Base-by-base conservation (phyloP, 75 land plant species). In the Chamaecyparis obtusa region DNA sequence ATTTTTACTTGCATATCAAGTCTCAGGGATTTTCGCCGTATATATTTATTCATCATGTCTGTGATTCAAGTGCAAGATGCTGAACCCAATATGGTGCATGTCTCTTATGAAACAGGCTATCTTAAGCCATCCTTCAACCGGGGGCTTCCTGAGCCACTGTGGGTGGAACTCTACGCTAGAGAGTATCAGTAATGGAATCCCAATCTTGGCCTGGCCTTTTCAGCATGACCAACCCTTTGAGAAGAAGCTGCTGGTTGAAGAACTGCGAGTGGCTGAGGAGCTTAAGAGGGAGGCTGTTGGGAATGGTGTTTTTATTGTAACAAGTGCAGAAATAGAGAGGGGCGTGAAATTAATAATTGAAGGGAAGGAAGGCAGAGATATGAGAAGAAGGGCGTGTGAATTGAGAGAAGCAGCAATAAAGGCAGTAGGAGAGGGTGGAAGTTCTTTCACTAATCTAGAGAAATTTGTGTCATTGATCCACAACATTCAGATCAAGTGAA, bases 111-210 rank as follows among this genome's bases (percentile, higher is more conserved):
- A 83, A 41, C 35, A 48, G 51, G 17, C 30, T 19, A 83, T 87
- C 7, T 56, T 87, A 3, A 21, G 60, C 3, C 88, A 87, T 76
- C 41, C 56, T 24, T 87, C 88, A 35, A 41, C 49, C 8, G 88
- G 88, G 17, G 86, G 85, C 37, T 87, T 87, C 27, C 15, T 81
- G 33, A 87, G 85, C 14, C 88, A 87, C 37, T 87, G 88, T 32
- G 88, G 85, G 21, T 87, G 88, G 88, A 87, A 87, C 21, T 87
- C 88, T 10, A 82, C 67, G 54, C 9, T 87, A 39, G 88, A 87
- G 86, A 87, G 88, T 51, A 83, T 87, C 13, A 5, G 21, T 49
- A 19, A 24, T 8, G 88, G 88, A 83, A 67, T 87, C 15, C 88
- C 88, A 10, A 87, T 87, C 44, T 19, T 87, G 5, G 77, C 54